Percentiles rank a stretch among this genome's conserved stretches.
Conservation (phyloP, 164 flowering plant species). For the Santalum album region DNA sequence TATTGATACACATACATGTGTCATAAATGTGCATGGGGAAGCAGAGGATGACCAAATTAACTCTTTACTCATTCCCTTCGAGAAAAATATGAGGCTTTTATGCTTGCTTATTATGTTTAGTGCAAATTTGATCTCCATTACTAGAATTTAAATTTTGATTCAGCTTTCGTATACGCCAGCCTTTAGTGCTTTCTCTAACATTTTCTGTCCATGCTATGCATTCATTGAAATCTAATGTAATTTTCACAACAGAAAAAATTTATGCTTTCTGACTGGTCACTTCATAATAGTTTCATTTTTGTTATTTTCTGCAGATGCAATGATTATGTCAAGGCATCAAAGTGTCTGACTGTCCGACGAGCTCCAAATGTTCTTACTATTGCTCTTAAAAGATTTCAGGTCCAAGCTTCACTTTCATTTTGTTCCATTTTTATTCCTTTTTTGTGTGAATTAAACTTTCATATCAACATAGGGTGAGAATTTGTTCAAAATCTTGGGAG, state of each 20-base stretch:
- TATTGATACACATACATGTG: too few species aligned
- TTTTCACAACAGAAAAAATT: not conserved
- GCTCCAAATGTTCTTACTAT: constrained; percentile 94
- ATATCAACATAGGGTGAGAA: not conserved
- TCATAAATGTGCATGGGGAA: too few species aligned
- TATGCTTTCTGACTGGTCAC: not conserved
- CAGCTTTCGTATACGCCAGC: too few species aligned
- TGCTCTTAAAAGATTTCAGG: constrained; percentile 97
- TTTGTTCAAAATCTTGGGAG: not conserved
- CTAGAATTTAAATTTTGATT: too few species aligned
- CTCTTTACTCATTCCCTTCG: too few species aligned
- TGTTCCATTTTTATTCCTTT: constrained; percentile 1
- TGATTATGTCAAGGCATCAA: constrained; percentile 89
- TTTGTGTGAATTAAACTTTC: not conserved
- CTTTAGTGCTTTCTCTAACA: too few species aligned
- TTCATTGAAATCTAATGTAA: not conserved
- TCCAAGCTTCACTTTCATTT: constrained; percentile 7
- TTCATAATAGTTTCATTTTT: constrained; percentile 3
- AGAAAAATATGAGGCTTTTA: too few species aligned
- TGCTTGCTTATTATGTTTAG: too few species aligned
- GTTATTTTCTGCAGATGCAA: constrained; percentile 53
- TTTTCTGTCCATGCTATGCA: not conserved
- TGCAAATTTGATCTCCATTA: too few species aligned
- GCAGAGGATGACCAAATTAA: too few species aligned
- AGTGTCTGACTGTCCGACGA: constrained; percentile 57